Evolutionary conservation across 75 land plant species (phyloP), one percentile per base, ranked within the genome.

Genomic region (Pinus tabuliformis): DNA sequence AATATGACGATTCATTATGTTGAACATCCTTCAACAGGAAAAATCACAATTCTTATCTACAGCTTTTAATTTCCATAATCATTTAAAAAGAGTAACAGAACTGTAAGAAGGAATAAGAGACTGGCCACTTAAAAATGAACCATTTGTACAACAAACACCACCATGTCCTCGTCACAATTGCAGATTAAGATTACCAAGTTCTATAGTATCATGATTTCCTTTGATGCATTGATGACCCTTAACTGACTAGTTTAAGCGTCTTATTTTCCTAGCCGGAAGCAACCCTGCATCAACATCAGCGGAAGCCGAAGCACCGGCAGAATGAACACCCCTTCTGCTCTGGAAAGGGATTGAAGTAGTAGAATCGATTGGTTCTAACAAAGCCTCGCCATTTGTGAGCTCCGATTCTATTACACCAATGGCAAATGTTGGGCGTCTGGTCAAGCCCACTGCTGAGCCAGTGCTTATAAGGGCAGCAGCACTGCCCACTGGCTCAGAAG

Each of bases 341-440:
- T 59, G 42, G 62, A 75, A 73, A 26, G 74, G 6, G 17, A 74
- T 68, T 5, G 60, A 74, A 54, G 30, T 78, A n/a, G 71, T 66
- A 16, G 45, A 62, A 49, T 60, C 59, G 57, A 61, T 59, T 12
- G 39, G 6, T 14, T 11, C 72, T 9, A 49, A 11, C 54, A 49
- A 11, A 49, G 54, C 12, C n/a, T 36, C 57, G 7, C 8, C 63
- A 33, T 64, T 73, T 15, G 57, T 62, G 33, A 66, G 63, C 12
- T 52, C 70, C 37, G 72, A 62, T 15, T 56, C 77, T 59, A 79
- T 75, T 16, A 73, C 56, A 75, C 81, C 75, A 9, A 77, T 75
- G 15, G 63, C 73, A 28, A 73, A 72, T 13, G 78, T 56, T 54
- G 62, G 72, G 62, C 77, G 79, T 14, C 52, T 78, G n/a, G 60